phyloP scores from a whole-genome alignment of 306 rosid genomes.

The Carpinus viminea region DNA sequence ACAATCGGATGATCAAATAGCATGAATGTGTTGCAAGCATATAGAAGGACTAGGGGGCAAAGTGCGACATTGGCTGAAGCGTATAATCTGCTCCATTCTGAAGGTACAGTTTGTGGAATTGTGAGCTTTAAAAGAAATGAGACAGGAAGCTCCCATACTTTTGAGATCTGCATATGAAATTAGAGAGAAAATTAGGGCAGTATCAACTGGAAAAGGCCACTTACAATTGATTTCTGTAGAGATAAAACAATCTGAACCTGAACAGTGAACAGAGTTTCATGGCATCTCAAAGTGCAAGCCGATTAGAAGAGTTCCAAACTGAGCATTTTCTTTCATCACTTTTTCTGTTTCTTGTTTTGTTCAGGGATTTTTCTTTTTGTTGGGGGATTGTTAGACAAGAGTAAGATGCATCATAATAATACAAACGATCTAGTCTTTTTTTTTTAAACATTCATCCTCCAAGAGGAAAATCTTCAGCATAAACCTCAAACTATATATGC shows the following conservation, averaged over 20 bases:
- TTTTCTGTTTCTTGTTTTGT: not conserved
- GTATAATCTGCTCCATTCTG: constrained; percentile 84
- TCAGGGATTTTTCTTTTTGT: not conserved
- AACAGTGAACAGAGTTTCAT: constrained; percentile 1
- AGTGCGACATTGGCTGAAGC: constrained; percentile 80
- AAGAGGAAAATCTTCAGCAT: not conserved
- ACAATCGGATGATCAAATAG: constrained; percentile 64
- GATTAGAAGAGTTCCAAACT: not conserved
- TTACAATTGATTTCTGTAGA: not conserved
- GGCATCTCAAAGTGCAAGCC: not conserved
- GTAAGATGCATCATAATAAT: not conserved
- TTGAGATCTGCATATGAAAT: constrained; percentile 54
- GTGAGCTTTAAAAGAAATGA: constrained; percentile 71
- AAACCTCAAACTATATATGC: not conserved
- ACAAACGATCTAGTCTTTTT: not conserved
- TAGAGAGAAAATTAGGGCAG: constrained; percentile 27
- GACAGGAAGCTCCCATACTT: constrained; percentile 69
- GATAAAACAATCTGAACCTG: not conserved
- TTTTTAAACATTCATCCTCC: not conserved
- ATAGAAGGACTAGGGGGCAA: constrained; percentile 76
- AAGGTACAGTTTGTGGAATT: constrained; percentile 73
- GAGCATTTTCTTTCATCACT: not conserved
- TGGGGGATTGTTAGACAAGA: not conserved
- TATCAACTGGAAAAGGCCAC: constrained; percentile 16
- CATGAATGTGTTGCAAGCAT: constrained; percentile 74